phyloP scores from a whole-genome alignment of 306 rosid genomes.

The Hippophae rhamnoides region DNA sequence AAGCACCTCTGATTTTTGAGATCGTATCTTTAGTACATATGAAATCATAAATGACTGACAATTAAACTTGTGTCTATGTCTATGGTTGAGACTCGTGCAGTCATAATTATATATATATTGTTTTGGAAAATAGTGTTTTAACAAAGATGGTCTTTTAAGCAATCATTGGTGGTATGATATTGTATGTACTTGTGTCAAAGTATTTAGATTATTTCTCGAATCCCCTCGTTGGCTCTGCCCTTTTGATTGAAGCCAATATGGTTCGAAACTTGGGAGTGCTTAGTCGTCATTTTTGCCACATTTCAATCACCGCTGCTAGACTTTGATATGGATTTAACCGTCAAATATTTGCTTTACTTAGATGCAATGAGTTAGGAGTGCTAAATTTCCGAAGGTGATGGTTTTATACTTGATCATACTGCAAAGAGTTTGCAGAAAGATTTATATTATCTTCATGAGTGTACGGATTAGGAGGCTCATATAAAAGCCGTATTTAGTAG shows the following conservation, averaged over 20 bases:
- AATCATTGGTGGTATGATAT: slow-evolving; percentile 21
- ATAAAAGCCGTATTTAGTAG: neutral
- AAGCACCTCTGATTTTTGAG: slow-evolving; percentile 40
- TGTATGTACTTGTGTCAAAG: slow-evolving; percentile 41
- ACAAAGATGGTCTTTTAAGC: slow-evolving; percentile 31
- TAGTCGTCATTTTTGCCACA: slow-evolving; percentile 79
- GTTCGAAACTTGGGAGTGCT: slow-evolving; percentile 77
- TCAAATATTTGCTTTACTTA: slow-evolving; percentile 1
- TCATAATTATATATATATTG: slow-evolving; percentile 23
- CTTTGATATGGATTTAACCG: slow-evolving; percentile 21
- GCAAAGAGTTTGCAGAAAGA: slow-evolving; percentile 5
- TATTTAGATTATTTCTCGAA: slow-evolving; percentile 20
- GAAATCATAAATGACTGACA: slow-evolving; percentile 36
- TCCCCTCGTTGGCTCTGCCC: too few species aligned
- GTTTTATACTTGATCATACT: neutral
- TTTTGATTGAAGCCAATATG: slow-evolving; percentile 54
- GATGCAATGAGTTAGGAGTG: slow-evolving; percentile 5
- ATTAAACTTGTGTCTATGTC: slow-evolving; percentile 32
- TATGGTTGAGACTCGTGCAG: slow-evolving; percentile 31
- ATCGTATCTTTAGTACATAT: slow-evolving; percentile 12
- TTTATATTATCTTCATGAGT: slow-evolving; percentile 1
- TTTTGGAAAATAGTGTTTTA: slow-evolving; percentile 20
- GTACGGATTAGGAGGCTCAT: neutral
- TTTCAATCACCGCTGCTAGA: slow-evolving; percentile 64
- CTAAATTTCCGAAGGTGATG: neutral